A percentile compares a stretch with the other conserved stretches of the same genome.
Evolutionary conservation across 108 stramenopile species (phyloP).

Genomic region (Skeletonema costatum): DNA sequence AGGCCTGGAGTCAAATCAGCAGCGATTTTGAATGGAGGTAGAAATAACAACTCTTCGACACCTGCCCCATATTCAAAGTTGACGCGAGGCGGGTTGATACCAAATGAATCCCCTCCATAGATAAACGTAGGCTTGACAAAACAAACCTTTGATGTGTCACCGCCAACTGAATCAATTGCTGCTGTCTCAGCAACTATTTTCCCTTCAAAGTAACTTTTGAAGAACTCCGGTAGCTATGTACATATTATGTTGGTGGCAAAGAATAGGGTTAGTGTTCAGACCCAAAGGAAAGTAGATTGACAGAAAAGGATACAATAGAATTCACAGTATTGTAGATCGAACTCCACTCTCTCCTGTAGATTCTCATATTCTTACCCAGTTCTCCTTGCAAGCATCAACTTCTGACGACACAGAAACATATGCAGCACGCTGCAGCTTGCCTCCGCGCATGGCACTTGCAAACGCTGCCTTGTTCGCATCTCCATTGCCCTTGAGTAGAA

Average conservation of each 20-base stretch:
- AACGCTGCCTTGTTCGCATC: slow-evolving; percentile 51
- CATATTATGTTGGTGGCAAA: not conserved
- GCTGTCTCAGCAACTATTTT: slow-evolving; percentile 58
- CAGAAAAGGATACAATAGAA: not conserved
- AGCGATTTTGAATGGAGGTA: slow-evolving; percentile 48
- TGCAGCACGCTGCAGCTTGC: slow-evolving; percentile 56
- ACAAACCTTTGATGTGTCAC: slow-evolving; percentile 49
- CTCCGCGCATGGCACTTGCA: slow-evolving; percentile 52
- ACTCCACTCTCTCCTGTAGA: not conserved
- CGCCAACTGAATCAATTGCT: slow-evolving; percentile 35
- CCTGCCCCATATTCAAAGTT: slow-evolving; percentile 64
- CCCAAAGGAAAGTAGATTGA: not conserved
- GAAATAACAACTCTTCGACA: slow-evolving; percentile 66
- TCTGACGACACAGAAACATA: slow-evolving; percentile 73
- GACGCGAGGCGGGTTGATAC: slow-evolving; percentile 70
- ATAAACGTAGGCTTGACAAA: slow-evolving; percentile 68
- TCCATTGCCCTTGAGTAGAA: slow-evolving; percentile 36
- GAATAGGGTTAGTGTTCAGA: not conserved
- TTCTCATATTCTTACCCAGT: slow-evolving; percentile 12
- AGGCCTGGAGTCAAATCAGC: slow-evolving; percentile 66
- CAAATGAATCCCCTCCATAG: slow-evolving; percentile 75
- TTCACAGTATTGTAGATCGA: not conserved
- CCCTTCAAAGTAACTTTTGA: slow-evolving; percentile 67
- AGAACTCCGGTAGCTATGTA: slow-evolving; percentile 49
- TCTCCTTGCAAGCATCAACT: slow-evolving; percentile 58